Base-by-base conservation (phyloP, 768 basidiomycete species). In the Rhizopogon salebrosus region DNA sequence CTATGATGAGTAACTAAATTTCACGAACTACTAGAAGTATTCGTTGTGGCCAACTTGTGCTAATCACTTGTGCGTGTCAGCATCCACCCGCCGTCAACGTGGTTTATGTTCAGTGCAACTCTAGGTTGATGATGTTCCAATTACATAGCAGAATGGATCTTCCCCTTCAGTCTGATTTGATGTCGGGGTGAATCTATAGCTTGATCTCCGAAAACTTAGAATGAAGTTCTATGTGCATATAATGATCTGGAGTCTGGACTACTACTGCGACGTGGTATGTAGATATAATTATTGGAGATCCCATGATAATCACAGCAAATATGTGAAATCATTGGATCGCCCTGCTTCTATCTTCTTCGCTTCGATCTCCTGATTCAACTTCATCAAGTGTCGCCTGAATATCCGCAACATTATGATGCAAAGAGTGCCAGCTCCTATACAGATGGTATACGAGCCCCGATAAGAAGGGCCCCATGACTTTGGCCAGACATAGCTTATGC, bases 401-500 rank as follows among this genome's bases (percentile, higher is more conserved):
- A 65, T 54, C 59, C 74, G 71, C 54, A 74, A 76, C 70, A 84
- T 75, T 24, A 78, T 57, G 31, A 83, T 79, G 6, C 76, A 70
- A 27, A 77, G 50, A 5, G 73, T 75, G 57, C 72, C 81, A 54
- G 78, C 75, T 49, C 78, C 71, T 40, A 87, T 84, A 70, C 85
- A 89, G 53, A 94, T 86, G 22, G 75, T 79, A 68, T 84, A 94
- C 1, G 87, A 88, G 39, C 77, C 74, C 11, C 68, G 68, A 66
- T 92, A 93, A 0, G 78, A 77, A 10, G 84, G 87, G 3, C 85
- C 87, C 87, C 87, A 91, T 4, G 66, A 57, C 40, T 66, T 68
- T 6, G 84, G 87, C 84, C 86, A 91, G 22, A 82, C 70, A 61
- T 87, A 87, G 20, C 82, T 82, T 31, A 34, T 34, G 6, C 14